Base-by-base conservation (phyloP, 2,329 filamentous ascomycete species). In the Trichoderma atrobrunneum region DNA sequence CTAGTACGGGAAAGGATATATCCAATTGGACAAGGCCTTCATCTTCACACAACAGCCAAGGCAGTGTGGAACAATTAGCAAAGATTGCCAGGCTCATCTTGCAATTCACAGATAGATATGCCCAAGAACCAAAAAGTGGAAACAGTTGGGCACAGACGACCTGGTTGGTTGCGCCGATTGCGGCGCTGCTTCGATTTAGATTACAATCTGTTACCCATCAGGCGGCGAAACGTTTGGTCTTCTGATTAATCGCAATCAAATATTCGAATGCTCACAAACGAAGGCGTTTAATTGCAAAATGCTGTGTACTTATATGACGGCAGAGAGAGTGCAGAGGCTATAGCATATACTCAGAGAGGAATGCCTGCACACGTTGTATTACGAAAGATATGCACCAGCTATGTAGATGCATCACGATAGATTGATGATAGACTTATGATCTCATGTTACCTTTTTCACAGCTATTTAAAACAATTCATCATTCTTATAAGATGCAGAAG, bases 21-120 rank as follows among this genome's bases (percentile, higher is more conserved):
- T 28, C 60, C 2, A 28, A 16, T 43, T 63, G 60, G 60, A 7
- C 34, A 26, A 63, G 60, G 18, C 28, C 26, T 3, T 67, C 63
- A 24, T 67, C 63, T 36, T 67, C 43, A 3, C 28, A 67, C n/a
- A 56, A 26, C n/a, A 61, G 32, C n/a, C 54, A 39, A 12, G 26
- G 59, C 16, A 12, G 59, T 2, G 24, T 70, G 4, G 67, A 62
- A n/a, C 54, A 70, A 26, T 59, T 70, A 1, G 36, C 67, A 60
- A 70, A 63, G 67, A 62, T 70, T 51, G 57, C 67, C 36, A 70
- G 51, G 28, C 34, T 70, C 24, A 51, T 70, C n/a, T 63, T 63
- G 39, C 68, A 70, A 11, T 70, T 70, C 24, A 51, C 57, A 51
- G 57, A 70, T 36, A 64, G 68, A 54, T 70, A 70, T 39, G n/a